phyloP scores from a whole-genome alignment of 2,329 filamentous ascomycete genomes.

The Verticillium zaregamsianum region DNA sequence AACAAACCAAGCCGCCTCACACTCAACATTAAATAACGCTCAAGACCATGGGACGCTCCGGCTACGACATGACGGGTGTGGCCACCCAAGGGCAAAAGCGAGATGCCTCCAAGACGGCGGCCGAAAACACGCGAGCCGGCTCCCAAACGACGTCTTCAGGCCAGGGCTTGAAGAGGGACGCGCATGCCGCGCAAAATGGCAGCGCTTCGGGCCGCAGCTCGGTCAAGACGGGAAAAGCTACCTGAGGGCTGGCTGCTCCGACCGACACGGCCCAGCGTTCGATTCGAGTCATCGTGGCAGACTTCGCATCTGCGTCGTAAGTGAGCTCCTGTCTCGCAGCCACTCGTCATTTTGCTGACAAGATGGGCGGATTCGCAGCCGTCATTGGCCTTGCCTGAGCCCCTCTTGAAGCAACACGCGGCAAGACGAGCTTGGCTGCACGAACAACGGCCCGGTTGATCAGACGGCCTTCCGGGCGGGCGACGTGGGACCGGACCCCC shows the following conservation, averaged over 20 bases:
- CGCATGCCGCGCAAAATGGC: not conserved
- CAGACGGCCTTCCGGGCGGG: too few species aligned
- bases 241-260: not conserved
- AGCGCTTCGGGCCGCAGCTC: not conserved
- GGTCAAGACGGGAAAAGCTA: not conserved
- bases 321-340: too few species aligned
- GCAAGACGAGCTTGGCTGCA: too few species aligned
- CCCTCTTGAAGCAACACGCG: too few species aligned
- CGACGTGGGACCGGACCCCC: too few species aligned
- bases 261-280: too few species aligned
- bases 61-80: conserved; percentile 9
- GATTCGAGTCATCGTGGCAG: too few species aligned
- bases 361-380: too few species aligned
- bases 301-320: too few species aligned
- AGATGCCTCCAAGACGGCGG: not conserved
- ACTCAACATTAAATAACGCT: not conserved
- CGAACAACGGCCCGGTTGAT: too few species aligned
- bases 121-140: conserved; percentile 2
- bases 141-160: not conserved
- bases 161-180: not conserved
- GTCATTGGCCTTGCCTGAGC: too few species aligned
- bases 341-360: too few species aligned
- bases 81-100: not conserved
- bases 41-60: conserved; percentile 11
- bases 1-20: not conserved